Percentiles rank a stretch among this genome's conserved stretches.
These are phyloP conservation scores for Plectosphaerella sp. DNA, from an alignment of 2,329 filamentous ascomycete genomes.

Conservation along the genomic window DNA sequence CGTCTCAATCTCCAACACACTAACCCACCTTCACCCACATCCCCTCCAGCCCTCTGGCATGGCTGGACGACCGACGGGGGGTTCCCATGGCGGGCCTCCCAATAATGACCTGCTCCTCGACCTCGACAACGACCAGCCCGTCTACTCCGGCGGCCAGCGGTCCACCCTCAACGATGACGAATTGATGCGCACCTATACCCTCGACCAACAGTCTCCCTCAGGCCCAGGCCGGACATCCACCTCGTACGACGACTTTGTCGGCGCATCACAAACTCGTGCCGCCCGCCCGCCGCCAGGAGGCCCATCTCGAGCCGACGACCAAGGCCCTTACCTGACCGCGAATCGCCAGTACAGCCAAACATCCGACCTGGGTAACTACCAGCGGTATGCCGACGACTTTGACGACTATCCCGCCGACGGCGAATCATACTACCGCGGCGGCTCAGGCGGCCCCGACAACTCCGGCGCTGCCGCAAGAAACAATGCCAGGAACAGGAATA, in stretches of 20 bases:
- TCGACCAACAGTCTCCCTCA: slow-evolving; percentile 49
- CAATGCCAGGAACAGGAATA: slow-evolving; percentile 75
- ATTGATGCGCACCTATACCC: slow-evolving; percentile 69
- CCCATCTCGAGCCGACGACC: slow-evolving; percentile 13
- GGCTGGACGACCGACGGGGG: slow-evolving; percentile 51
- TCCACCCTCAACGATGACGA: slow-evolving; percentile 80
- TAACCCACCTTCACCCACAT: slow-evolving; percentile 15
- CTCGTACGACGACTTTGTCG: slow-evolving; percentile 94
- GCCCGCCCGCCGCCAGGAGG: slow-evolving; percentile 31
- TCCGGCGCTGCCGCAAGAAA: slow-evolving; percentile 21
- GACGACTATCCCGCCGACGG: slow-evolving; percentile 79
- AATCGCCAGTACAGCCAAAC: slow-evolving; percentile 64
- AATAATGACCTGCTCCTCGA: slow-evolving; percentile 66
- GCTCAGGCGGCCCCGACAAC: slow-evolving; percentile 53
- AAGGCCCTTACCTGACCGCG: slow-evolving; percentile 36
- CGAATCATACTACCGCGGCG: slow-evolving; percentile 78
- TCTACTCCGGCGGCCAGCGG: slow-evolving; percentile 71
- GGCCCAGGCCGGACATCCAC: slow-evolving; percentile 71
- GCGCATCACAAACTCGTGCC: slow-evolving; percentile 51
- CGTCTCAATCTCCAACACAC: slow-evolving; percentile 17
- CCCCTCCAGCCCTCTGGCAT: slow-evolving; percentile 46
- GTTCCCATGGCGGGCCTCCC: slow-evolving; percentile 40
- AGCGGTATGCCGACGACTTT: slow-evolving; percentile 82
- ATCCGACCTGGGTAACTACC: slow-evolving; percentile 81
- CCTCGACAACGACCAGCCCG: slow-evolving; percentile 64